A percentile compares a stretch with the other conserved stretches of the same genome.
Conservation (phyloP, 106 monocot genomes). For the Alisma plantagoaquatica region DNA sequence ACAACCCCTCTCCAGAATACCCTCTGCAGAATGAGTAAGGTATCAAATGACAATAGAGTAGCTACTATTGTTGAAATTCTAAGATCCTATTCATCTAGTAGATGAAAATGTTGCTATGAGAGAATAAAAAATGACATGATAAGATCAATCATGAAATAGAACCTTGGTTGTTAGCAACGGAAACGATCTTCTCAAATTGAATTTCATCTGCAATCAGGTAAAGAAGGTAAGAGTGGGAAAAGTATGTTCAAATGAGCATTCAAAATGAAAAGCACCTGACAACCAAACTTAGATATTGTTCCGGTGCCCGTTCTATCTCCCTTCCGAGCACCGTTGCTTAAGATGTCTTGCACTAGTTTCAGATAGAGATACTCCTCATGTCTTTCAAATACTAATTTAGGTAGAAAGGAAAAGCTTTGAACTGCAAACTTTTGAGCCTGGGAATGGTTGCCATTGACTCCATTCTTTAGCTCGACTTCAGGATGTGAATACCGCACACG, state of each 20-base stretch:
- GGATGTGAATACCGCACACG: constrained; percentile 41
- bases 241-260: too few relatives aligned
- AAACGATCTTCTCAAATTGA: constrained; percentile 87
- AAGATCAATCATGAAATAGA: not conserved
- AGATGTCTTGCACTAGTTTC: constrained; percentile 67
- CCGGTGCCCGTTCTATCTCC: constrained; percentile 85
- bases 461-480: too few relatives aligned
- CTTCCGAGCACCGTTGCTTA: constrained; percentile 56
- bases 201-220: constrained; percentile 59
- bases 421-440: constrained; percentile 39
- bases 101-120: too few relatives aligned
- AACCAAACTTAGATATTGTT: constrained; percentile 91
- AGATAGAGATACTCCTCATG: constrained; percentile 88
- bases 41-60: too few relatives aligned
- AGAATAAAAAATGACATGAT: constrained; percentile 1
- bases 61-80: too few relatives aligned
- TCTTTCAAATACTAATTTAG: constrained; percentile 59
- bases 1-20: constrained; percentile 97
- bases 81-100: too few relatives aligned
- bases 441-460: not conserved
- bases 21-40: constrained; percentile 50
- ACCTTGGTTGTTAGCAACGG: constrained; percentile 96
- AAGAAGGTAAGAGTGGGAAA: too few relatives aligned
- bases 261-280: constrained; percentile 43
- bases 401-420: constrained; percentile 72